phyloP scores from a whole-genome alignment of 2,329 filamentous ascomycete genomes.

The Davidsoniella neocaledoniae region DNA sequence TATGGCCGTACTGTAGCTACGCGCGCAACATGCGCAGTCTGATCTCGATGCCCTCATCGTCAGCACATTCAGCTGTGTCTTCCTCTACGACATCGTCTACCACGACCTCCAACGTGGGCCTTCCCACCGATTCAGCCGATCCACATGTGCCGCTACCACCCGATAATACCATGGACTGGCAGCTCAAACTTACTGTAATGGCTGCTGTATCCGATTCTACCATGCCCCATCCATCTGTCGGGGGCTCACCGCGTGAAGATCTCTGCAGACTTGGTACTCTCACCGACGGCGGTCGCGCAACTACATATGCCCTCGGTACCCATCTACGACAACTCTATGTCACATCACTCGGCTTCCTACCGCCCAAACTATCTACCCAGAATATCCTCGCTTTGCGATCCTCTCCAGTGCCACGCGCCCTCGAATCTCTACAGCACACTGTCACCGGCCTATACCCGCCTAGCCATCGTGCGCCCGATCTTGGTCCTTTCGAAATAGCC shows the following conservation, averaged over 20 bases:
- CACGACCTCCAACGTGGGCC: too few species aligned
- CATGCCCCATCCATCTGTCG: constrained; percentile 45
- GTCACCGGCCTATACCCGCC: constrained; percentile 60
- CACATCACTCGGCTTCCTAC: constrained; percentile 57
- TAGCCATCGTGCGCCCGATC: constrained; percentile 24
- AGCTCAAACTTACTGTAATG: constrained; percentile 21
- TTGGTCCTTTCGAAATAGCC: constrained; percentile 26
- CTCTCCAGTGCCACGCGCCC: constrained; percentile 56
- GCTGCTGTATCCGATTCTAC: constrained; percentile 53
- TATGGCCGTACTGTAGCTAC: constrained; percentile 83
- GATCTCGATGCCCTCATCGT: neutral
- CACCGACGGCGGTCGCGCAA: constrained; percentile 57
- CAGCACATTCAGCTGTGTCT: too few species aligned
- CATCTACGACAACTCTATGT: constrained; percentile 58
- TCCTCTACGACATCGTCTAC: too few species aligned
- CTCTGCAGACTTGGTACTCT: constrained; percentile 68
- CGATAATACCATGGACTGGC: constrained; percentile 23
- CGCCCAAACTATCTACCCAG: constrained; percentile 30
- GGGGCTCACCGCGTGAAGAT: constrained; percentile 52
- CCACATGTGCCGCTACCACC: constrained; percentile 18
- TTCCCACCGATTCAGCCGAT: constrained; percentile 17
- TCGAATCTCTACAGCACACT: constrained; percentile 61
- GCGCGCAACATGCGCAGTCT: constrained; percentile 50
- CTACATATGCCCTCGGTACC: constrained; percentile 51
- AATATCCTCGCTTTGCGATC: constrained; percentile 53